Conservation (phyloP, 805 yeast genomes). For the Yarrowia sp. region DNA sequence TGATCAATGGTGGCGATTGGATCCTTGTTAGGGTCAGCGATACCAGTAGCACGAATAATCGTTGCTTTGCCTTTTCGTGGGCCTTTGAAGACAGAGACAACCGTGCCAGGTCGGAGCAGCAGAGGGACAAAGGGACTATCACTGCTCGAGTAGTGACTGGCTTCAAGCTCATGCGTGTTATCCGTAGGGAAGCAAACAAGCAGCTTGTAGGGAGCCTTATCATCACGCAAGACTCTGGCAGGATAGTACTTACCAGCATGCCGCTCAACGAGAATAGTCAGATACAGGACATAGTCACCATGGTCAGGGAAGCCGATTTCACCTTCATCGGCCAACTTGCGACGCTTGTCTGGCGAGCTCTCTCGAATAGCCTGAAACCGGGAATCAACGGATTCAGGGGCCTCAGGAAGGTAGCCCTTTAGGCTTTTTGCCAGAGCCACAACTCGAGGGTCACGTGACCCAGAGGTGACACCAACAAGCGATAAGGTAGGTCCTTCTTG, state of each 20-base stretch:
- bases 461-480: no score
- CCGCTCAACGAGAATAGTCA: neutral
- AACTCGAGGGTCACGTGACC: no score
- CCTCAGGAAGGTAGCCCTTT: neutral
- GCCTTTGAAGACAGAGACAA: neutral
- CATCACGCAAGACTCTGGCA: neutral
- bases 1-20: neutral
- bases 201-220: neutral
- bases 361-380: neutral
- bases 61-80: neutral
- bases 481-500: no score
- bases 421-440: no score
- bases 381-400: neutral
- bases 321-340: no score
- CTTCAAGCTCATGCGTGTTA: neutral
- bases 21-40: neutral
- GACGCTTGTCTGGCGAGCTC: no score
- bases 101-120: neutral
- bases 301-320: neutral
- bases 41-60: neutral
- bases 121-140: neutral
- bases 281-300: neutral
- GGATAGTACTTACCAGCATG: neutral
- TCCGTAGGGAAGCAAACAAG: neutral
- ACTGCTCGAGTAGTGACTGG: neutral